Evolutionary conservation across 129 eudicot species (phyloP).

Genomic region (Flaveria bidentis): DNA sequence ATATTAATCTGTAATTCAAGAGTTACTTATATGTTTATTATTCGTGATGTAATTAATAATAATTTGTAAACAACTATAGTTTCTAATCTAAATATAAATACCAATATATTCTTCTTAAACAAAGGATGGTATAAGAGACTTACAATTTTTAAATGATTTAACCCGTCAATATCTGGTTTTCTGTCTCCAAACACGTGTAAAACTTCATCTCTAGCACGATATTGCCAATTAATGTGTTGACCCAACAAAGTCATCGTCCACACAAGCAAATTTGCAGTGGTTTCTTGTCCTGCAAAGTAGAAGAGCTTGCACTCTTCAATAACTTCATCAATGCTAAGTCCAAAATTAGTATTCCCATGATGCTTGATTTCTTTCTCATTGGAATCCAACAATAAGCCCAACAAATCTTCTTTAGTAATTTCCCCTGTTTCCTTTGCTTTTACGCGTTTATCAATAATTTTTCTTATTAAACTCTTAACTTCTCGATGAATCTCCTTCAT

Average conservation of each 20-base stretch:
- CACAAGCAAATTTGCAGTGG: conserved; percentile 25
- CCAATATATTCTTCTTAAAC: neutral
- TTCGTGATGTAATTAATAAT: too few relatives aligned
- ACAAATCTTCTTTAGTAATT: conserved; percentile 13
- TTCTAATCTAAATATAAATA: neutral
- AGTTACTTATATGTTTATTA: neutral
- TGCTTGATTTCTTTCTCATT: conserved; percentile 28
- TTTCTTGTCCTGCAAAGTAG: conserved; percentile 34
- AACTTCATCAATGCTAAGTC: conserved; percentile 26
- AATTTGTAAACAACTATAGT: too few relatives aligned
- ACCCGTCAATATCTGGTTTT: conserved; percentile 25
- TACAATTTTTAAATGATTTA: conserved; percentile 29
- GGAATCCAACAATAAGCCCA: conserved; percentile 33
- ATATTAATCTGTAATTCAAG: conserved; percentile 18
- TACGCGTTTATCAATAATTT: conserved; percentile 26
- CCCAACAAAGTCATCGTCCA: conserved; percentile 30
- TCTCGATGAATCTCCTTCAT: conserved; percentile 21
- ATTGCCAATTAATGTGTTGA: conserved; percentile 25
- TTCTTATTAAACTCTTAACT: conserved; percentile 13
- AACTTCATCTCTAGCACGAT: conserved; percentile 33
- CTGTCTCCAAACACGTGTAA: conserved; percentile 22
- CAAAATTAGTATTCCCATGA: conserved; percentile 7
- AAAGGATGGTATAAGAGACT: neutral
- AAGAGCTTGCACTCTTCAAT: conserved; percentile 34
- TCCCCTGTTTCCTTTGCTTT: neutral